Evolutionary conservation across 257 asterid species (phyloP).

Genomic region (Solanum ossicruentum): DNA sequence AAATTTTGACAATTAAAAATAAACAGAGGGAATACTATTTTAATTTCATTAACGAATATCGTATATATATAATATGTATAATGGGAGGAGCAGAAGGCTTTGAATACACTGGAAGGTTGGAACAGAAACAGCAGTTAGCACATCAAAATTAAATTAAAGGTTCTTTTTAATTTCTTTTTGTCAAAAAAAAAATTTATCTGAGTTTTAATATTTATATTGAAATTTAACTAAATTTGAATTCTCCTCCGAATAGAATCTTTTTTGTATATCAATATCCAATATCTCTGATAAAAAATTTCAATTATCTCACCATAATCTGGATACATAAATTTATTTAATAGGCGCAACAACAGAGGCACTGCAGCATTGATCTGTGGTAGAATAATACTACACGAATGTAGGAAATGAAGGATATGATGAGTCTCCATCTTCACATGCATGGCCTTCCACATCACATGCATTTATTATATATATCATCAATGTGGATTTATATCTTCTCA

Average conservation of each 20-base stretch:
- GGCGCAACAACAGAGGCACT: background rate
- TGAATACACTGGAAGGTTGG: background rate
- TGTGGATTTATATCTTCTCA: no score
- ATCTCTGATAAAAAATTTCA: background rate
- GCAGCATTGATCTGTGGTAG: background rate
- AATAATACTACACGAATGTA: background rate
- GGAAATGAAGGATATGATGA: background rate
- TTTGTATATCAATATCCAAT: background rate
- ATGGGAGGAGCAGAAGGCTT: background rate
- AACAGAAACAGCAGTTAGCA: background rate
- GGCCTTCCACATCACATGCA: background rate
- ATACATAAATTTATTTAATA: background rate
- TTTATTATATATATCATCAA: background rate
- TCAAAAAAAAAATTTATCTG: background rate
- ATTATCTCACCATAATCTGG: accelerated
- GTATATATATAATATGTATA: background rate
- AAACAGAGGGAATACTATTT: no score
- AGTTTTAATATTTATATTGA: background rate
- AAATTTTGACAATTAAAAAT: no score
- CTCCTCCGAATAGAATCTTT: accelerated
- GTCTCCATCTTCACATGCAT: background rate
- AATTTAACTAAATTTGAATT: background rate
- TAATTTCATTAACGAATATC: background rate
- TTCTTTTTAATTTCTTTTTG: no score
- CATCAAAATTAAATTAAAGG: no score